Percentiles rank a stretch among this genome's conserved stretches.
These are phyloP conservation scores for Lactarius psammicola DNA, from an alignment of 768 basidiomycete genomes.

Conservation along the genomic window DNA sequence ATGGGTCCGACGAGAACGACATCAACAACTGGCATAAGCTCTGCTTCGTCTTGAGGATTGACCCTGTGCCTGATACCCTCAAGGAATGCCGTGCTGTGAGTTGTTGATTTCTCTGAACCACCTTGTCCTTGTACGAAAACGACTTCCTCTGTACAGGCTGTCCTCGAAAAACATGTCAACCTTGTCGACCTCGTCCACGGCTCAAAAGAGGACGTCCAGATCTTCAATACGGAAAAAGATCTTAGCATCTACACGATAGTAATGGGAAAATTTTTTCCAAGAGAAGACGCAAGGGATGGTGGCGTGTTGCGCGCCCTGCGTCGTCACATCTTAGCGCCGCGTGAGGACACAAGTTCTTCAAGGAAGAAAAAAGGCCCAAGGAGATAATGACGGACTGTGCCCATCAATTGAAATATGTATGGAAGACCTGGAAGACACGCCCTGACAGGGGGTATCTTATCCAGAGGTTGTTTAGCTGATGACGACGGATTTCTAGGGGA, in stretches of 20 bases:
- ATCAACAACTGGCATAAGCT: slow-evolving; percentile 25
- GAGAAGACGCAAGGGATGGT: slow-evolving; percentile 32
- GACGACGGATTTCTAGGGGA: too few relatives aligned
- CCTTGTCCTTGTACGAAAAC: neutral
- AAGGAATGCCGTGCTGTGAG: slow-evolving; percentile 6
- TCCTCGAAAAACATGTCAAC: slow-evolving; percentile 23
- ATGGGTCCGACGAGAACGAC: slow-evolving; percentile 27
- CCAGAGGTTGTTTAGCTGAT: too few relatives aligned
- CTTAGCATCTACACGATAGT: slow-evolving; percentile 15
- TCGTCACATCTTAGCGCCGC: slow-evolving; percentile 29
- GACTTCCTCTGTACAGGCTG: slow-evolving; percentile 1
- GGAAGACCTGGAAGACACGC: too few relatives aligned
- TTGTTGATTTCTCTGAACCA: neutral
- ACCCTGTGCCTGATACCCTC: slow-evolving; percentile 17
- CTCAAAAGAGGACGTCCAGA: neutral
- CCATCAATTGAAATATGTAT: neutral
- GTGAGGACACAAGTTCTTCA: neutral
- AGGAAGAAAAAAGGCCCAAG: neutral
- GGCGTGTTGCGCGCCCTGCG: slow-evolving; percentile 35
- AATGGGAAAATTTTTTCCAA: slow-evolving; percentile 29
- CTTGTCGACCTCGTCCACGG: slow-evolving; percentile 24
- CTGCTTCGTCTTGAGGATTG: slow-evolving; percentile 23
- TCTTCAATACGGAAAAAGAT: neutral
- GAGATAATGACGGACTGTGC: neutral
- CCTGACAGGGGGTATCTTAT: too few relatives aligned